These are phyloP conservation scores for Calycina herbarum DNA, from an alignment of 2,329 filamentous ascomycete genomes.

Conservation along the genomic window DNA sequence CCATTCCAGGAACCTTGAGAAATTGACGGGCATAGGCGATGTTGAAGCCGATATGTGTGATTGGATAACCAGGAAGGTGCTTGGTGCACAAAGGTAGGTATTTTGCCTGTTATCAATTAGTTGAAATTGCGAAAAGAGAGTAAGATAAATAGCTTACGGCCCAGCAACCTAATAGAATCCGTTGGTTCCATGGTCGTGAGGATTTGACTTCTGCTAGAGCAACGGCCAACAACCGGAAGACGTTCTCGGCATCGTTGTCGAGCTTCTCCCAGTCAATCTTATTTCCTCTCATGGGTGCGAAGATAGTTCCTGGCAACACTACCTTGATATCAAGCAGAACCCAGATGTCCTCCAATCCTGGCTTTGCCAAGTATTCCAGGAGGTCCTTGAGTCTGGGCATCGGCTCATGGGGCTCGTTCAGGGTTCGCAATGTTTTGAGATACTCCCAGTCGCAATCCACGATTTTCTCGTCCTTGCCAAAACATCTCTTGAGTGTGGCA, in stretches of 20 bases:
- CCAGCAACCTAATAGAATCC: slow-evolving; percentile 83
- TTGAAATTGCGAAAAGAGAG: background rate
- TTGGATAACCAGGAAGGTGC: slow-evolving; percentile 61
- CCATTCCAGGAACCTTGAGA: slow-evolving; percentile 63
- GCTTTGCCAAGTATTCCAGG: slow-evolving; percentile 67
- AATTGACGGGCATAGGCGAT: slow-evolving; percentile 66
- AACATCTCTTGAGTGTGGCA: slow-evolving; percentile 75
- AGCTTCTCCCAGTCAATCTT: slow-evolving; percentile 45
- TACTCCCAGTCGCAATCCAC: slow-evolving; percentile 76
- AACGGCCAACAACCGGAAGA: slow-evolving; percentile 69
- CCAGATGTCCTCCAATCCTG: slow-evolving; percentile 70
- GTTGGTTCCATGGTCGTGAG: slow-evolving; percentile 63
- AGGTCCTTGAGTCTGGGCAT: slow-evolving; percentile 77
- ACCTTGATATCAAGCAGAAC: slow-evolving; percentile 87
- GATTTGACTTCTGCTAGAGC: slow-evolving; percentile 57
- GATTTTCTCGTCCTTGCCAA: slow-evolving; percentile 70
- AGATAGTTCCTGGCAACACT: slow-evolving; percentile 21
- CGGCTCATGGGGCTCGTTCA: slow-evolving; percentile 64
- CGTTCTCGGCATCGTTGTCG: slow-evolving; percentile 66
- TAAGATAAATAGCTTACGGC: slow-evolving; percentile 48
- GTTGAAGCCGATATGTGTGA: slow-evolving; percentile 68
- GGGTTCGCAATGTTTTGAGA: slow-evolving; percentile 66
- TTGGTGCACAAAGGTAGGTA: slow-evolving; percentile 65
- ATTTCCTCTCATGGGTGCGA: background rate
- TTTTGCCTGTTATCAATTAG: slow-evolving; percentile 49